Base-by-base conservation (phyloP, 139 green algal genomes). In the Chlorokybus atmophyticus region DNA sequence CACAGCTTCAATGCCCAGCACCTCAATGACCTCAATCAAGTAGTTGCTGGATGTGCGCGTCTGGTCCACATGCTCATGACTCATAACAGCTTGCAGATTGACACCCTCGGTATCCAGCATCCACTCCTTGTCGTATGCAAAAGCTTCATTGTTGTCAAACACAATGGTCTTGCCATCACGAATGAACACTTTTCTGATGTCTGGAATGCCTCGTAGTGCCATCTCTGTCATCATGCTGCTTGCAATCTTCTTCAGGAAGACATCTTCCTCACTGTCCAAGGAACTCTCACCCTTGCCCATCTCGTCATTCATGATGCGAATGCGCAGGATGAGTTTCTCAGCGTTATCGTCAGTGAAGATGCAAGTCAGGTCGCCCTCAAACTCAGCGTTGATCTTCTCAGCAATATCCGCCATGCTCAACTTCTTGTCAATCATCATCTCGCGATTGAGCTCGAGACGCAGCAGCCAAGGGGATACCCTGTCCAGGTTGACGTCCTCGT, bases 271-370 rank as follows among this genome's bases (percentile, higher is more conserved):
- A 10, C 31, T 65, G 8, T 60, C 61, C 17, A 28, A 21, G 10
- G 35, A 57, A 3, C 21, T 40, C 19, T 23, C 44, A 17, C 29
- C 53, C 24, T 42, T 59, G 4, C 40, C 61, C 23, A n/a, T n/a
- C 21, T 29, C 29, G 25, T 69, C 40, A 27, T 78, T 67, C 59
- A 81, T 62, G 30, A 87, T 79, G 7, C 86, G 62, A 3, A 94
- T 77, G 32, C 91, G 84, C 66, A 96, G 69, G 42, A 97, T 83
- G 50, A 94, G 81, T 66, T 85, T 83, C 39, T 86, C 70, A 0
- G 87, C 87, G 75, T 98, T 98, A 59, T 98, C 91, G 67, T 98
- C 91, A 50, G 75, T 88, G 78, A 93, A 92, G 58, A 96, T 88
- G 64, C 83, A 85, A 50, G 82, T 79, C 40, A 96, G 73, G 60